Percentiles rank a stretch among this genome's conserved stretches.
Evolutionary conservation across 345 rosid genomes (phyloP).

Genomic region (Bruguiera gymnorhiza): DNA sequence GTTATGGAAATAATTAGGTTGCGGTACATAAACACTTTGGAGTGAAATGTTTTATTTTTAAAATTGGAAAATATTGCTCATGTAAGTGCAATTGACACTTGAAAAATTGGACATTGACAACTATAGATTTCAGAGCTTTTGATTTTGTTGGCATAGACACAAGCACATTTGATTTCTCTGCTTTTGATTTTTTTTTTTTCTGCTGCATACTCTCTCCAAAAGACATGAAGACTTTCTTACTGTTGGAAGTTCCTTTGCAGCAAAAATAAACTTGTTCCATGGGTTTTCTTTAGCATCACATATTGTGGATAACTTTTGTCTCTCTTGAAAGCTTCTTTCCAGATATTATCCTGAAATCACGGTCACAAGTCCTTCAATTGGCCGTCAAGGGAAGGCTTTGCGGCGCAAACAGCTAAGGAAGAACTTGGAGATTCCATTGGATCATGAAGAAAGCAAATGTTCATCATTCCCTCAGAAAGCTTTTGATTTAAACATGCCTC

Average conservation of each 20-base stretch:
- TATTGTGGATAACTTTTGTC: conserved; percentile 9
- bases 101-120: not conserved
- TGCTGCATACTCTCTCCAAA: not conserved
- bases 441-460: conserved; percentile 13
- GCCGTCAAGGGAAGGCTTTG: conserved; percentile 89
- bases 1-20: no score
- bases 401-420: conserved; percentile 71
- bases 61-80: no score
- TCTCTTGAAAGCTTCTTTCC: conserved; percentile 57
- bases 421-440: conserved; percentile 27
- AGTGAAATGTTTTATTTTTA: no score
- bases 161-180: not conserved
- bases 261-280: not conserved
- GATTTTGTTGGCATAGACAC: not conserved
- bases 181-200: not conserved
- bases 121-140: not conserved
- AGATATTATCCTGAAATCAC: conserved; percentile 67
- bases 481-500: not conserved
- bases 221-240: not conserved
- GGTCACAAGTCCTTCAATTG: conserved; percentile 68
- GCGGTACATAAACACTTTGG: no score
- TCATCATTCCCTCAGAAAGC: conserved; percentile 12
- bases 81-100: not conserved
- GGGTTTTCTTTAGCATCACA: not conserved
- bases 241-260: not conserved